Conservation (phyloP, 768 basidiomycete genomes). For the Leccinum subgranulosum region DNA sequence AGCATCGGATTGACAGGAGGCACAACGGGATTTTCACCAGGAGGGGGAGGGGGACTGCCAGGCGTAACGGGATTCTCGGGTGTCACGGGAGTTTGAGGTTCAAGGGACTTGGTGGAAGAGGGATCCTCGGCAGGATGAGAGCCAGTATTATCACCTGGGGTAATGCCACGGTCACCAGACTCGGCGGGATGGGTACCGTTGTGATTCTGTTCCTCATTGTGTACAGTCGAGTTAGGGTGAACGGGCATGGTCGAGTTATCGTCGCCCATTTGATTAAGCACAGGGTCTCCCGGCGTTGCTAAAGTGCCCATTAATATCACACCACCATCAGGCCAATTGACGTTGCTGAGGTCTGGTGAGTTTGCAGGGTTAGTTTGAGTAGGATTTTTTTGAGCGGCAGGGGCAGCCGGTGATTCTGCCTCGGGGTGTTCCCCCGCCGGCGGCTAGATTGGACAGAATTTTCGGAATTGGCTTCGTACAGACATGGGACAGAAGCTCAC, state of each 20-base stretch:
- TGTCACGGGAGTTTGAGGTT: background rate
- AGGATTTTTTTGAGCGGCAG: background rate
- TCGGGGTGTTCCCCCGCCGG: background rate
- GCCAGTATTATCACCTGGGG: too few species aligned
- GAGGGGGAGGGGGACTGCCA: too few species aligned
- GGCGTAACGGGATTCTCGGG: too few species aligned
- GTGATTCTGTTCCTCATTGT: background rate
- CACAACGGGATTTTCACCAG: background rate
- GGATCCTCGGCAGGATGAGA: too few species aligned
- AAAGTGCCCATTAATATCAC: background rate
- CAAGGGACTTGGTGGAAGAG: background rate
- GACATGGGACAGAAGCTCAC: background rate
- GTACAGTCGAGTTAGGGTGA: background rate
- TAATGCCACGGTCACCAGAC: too few species aligned
- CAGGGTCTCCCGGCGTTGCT: background rate
- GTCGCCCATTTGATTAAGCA: background rate
- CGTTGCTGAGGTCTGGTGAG: background rate
- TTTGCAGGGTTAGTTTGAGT: background rate
- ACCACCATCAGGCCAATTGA: background rate
- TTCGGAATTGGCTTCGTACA: background rate
- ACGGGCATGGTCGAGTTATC: background rate
- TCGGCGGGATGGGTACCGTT: background rate
- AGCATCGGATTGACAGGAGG: too few species aligned
- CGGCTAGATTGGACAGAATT: background rate
- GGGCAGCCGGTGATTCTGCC: too few species aligned